These are phyloP conservation scores for Porcisia deanei DNA, from an alignment of 208 protist species.

Conservation along the genomic window DNA sequence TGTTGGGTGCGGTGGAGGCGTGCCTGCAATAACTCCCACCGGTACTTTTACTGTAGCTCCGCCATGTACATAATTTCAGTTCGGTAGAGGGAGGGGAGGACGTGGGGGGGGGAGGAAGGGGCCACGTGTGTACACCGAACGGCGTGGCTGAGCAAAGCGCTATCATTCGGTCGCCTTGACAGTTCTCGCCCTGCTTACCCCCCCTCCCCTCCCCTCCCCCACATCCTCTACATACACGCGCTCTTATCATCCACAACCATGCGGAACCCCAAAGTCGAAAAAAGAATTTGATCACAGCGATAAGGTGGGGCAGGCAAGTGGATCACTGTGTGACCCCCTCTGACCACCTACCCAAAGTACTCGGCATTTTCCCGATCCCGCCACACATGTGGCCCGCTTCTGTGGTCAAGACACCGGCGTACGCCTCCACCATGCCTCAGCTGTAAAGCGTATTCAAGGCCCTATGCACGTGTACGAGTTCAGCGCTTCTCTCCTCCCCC, in stretches of 20 bases:
- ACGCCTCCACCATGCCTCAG: no score
- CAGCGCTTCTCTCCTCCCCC: not conserved
- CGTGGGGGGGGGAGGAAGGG: no score
- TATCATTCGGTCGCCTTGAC: not conserved
- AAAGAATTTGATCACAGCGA: no score
- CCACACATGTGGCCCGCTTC: no score
- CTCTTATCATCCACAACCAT: not conserved
- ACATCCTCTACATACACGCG: not conserved
- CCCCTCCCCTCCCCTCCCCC: not conserved
- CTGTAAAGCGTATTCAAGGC: not conserved
- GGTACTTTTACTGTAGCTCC: not conserved
- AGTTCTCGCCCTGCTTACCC: not conserved
- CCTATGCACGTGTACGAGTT: no score
- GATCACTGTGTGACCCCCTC: no score
- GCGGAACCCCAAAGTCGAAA: no score
- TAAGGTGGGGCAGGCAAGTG: no score
- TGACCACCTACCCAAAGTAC: no score
- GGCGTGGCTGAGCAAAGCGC: not conserved
- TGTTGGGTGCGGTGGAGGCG: not conserved
- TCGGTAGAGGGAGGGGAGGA: not conserved
- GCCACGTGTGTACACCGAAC: no score
- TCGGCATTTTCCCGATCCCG: no score
- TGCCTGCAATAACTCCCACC: not conserved
- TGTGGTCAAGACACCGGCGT: no score
- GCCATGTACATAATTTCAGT: constrained; percentile 3